Evolutionary conservation across 805 yeast genomes (phyloP), one percentile per base, ranked within the genome.

Genomic region (Yarrowia keelungensis): DNA sequence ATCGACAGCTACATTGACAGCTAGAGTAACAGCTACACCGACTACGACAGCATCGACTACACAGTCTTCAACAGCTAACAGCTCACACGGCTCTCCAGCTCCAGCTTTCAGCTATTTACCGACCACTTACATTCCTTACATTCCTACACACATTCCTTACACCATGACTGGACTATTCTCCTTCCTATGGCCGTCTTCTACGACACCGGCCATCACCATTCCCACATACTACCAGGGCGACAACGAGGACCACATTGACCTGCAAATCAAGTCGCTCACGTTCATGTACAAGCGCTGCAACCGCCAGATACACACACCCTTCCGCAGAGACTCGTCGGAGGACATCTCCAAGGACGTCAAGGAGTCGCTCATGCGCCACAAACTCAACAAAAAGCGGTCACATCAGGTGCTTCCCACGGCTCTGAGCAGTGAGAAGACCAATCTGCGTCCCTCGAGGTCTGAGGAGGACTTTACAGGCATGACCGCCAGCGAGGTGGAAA

Each of bases 191-290:
- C 73, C 74, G n/a, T 51, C 46, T 38, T 61, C 49, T 26, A 67
- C 64, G 65, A 71, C 70, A 15, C 76, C 73, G n/a, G 79, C 79
- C 4, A 78, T 83, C 35, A 81, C 83, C 14, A 83, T 85, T 22
- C 89, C 89, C 3, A 76, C 77, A 8, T 86, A 84, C 70, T 67
- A 74, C 15, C 80, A 79, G 49, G 87, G 87, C 2, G 81, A 77
- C 38, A 68, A 75, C 7, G 86, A 84, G 68, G 92, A 88, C 74
- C 82, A 87, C 5, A 81, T 86, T 12, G 90, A 87, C 71, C 79
- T 88, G 22, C 90, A 87, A 71, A 81, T 87, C 69, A 86, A 84
- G 73, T 81, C 91, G 2, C 76, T 89, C 68, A 75, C 81, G 38
- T 89, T 89, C 74, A 80, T 86, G 75, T 89, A 83, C 78, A 82